These are phyloP conservation scores for Microbotryum intermedium DNA, from an alignment of 1,284 basidiomycete species.

Conservation along the genomic window DNA sequence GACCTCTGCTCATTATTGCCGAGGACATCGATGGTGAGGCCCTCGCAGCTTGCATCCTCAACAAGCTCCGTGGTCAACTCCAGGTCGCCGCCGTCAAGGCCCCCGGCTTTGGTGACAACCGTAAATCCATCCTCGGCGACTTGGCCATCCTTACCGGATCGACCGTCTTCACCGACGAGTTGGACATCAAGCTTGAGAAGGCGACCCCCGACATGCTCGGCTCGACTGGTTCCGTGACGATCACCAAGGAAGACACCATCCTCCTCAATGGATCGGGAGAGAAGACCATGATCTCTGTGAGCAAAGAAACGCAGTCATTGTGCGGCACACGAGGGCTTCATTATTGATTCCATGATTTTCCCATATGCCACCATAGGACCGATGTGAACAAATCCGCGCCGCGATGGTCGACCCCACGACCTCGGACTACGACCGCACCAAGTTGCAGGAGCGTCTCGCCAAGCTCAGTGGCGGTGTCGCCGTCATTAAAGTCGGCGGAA, in stretches of 20 bases:
- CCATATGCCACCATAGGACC: constrained; percentile 59
- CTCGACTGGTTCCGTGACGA: constrained; percentile 79
- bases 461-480: constrained; percentile 94
- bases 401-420: constrained; percentile 77
- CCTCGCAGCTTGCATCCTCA: constrained; percentile 91
- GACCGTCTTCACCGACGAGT: constrained; percentile 94
- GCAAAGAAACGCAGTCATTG: constrained; percentile 54
- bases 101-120: constrained; percentile 95
- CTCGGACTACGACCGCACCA: constrained; percentile 87
- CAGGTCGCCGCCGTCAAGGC: constrained; percentile 91
- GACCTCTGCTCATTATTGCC: constrained; percentile 90
- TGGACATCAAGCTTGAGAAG: constrained; percentile 94
- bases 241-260: constrained; percentile 98
- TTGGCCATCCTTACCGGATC: constrained; percentile 94
- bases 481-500: constrained; percentile 94
- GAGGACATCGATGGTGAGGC: constrained; percentile 98
- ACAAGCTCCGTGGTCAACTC: constrained; percentile 96
- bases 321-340: no score
- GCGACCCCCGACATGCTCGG: constrained; percentile 85
- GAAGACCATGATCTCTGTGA: constrained; percentile 73
- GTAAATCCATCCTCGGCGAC: constrained; percentile 94
- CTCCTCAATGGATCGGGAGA: constrained; percentile 85
- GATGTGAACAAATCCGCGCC: constrained; percentile 89
- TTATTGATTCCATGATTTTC: no score
- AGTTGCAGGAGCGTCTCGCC: constrained; percentile 93